These are phyloP conservation scores for Pyricularia grisea DNA, from an alignment of 2,329 filamentous ascomycete species.

Conservation along the genomic window DNA sequence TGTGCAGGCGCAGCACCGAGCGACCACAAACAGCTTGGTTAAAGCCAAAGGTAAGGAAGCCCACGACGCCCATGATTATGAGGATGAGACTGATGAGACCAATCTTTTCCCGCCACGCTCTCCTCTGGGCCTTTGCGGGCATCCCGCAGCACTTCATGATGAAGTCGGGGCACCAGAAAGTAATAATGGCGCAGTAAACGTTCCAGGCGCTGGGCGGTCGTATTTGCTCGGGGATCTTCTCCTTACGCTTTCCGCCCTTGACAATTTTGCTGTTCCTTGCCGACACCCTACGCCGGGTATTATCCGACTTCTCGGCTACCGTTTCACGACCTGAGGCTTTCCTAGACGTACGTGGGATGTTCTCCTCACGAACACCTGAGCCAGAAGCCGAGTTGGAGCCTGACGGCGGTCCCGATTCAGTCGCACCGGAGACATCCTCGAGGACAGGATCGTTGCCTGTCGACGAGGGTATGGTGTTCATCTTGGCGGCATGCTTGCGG, in stretches of 20 bases:
- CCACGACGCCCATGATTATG: constrained; percentile 77
- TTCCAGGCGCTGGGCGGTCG: constrained; percentile 86
- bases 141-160: constrained; percentile 79
- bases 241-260: constrained; percentile 41
- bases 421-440: constrained; percentile 65
- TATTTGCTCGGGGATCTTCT: constrained; percentile 51
- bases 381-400: constrained; percentile 6
- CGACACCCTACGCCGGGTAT: constrained; percentile 24
- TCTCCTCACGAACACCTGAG: constrained; percentile 14
- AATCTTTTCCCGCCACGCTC: constrained; percentile 97
- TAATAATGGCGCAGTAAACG: constrained; percentile 86
- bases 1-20: constrained; percentile 62
- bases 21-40: constrained; percentile 75
- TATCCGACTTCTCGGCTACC: constrained; percentile 26
- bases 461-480: constrained; percentile 81
- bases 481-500: constrained; percentile 85
- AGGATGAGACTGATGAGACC: constrained; percentile 91
- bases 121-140: constrained; percentile 73
- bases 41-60: constrained; percentile 95
- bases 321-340: constrained; percentile 22
- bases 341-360: constrained; percentile 21
- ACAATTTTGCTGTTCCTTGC: constrained; percentile 50
- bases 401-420: constrained; percentile 25
- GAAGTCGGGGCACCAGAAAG: constrained; percentile 88
- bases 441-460: constrained; percentile 85